Conservation (phyloP, 441 rosid species). For the Lepidium campestre region DNA sequence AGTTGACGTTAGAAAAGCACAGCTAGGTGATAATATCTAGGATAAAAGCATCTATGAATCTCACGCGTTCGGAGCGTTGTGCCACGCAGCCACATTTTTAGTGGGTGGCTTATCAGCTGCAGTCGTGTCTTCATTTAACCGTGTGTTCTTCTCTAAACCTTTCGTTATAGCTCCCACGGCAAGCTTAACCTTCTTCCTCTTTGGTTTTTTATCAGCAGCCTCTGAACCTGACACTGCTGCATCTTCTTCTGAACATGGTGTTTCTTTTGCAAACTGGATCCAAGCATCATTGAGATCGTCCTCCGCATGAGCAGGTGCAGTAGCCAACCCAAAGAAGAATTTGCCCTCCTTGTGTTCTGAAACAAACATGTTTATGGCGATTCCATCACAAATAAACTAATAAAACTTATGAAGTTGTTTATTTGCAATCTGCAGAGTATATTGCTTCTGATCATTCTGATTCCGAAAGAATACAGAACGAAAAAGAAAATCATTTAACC, state of each 20-base stretch:
- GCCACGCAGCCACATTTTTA: constrained; percentile 95
- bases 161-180: constrained; percentile 92
- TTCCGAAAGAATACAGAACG: neutral
- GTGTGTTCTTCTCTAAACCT: constrained; percentile 54
- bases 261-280: constrained; percentile 81
- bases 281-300: constrained; percentile 94
- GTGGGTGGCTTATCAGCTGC: constrained; percentile 36
- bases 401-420: too few species aligned
- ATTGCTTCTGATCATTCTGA: neutral
- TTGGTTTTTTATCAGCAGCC: constrained; percentile 43
- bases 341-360: constrained; percentile 23
- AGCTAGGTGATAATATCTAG: neutral
- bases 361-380: neutral
- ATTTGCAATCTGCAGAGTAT: neutral
- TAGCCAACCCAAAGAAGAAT: constrained; percentile 96
- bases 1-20: neutral
- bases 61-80: constrained; percentile 86
- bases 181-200: constrained; percentile 45
- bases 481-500: neutral
- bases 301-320: constrained; percentile 96
- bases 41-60: constrained; percentile 15
- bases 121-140: constrained; percentile 34
- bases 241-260: constrained; percentile 40
- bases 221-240: constrained; percentile 36
- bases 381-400: neutral